Evolutionary conservation across 2,329 filamentous ascomycete genomes (phyloP).

Genomic region (Beauveria caledonica): DNA sequence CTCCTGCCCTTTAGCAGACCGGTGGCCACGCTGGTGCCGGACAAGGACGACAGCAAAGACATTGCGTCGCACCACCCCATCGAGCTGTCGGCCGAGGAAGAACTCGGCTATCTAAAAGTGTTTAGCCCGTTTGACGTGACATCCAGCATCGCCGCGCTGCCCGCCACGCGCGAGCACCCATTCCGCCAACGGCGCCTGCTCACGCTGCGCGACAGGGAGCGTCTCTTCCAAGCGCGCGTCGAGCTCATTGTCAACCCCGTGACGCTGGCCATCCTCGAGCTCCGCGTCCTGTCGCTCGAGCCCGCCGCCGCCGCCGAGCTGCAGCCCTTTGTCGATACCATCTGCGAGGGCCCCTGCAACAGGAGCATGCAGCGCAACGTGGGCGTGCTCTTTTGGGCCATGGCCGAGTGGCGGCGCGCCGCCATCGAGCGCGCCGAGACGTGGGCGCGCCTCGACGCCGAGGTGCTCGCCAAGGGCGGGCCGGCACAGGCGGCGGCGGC

Average conservation of each 20-base stretch:
- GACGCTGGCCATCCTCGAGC: constrained; percentile 39
- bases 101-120: constrained; percentile 60
- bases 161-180: constrained; percentile 24
- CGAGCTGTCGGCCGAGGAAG: constrained; percentile 53
- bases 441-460: constrained; percentile 47
- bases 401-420: constrained; percentile 59
- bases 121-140: constrained; percentile 61
- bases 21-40: constrained; percentile 18
- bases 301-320: constrained; percentile 52
- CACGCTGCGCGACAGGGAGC: constrained; percentile 35
- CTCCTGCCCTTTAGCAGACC: constrained; percentile 43
- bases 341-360: constrained; percentile 29
- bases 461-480: constrained; percentile 31
- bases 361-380: constrained; percentile 48
- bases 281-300: constrained; percentile 49
- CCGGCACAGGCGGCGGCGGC: constrained; percentile 17
- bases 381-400: constrained; percentile 55
- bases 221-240: constrained; percentile 50
- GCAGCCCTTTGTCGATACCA: constrained; percentile 39
- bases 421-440: constrained; percentile 52
- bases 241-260: constrained; percentile 51
- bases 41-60: constrained; percentile 27
- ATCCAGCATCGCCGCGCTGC: constrained; percentile 42
- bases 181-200: constrained; percentile 49
- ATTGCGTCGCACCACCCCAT: constrained; percentile 56